Percentiles rank a stretch among this genome's conserved stretches.
Conservation (phyloP, 2,329 filamentous ascomycete species). For the Fulvia fulva region DNA sequence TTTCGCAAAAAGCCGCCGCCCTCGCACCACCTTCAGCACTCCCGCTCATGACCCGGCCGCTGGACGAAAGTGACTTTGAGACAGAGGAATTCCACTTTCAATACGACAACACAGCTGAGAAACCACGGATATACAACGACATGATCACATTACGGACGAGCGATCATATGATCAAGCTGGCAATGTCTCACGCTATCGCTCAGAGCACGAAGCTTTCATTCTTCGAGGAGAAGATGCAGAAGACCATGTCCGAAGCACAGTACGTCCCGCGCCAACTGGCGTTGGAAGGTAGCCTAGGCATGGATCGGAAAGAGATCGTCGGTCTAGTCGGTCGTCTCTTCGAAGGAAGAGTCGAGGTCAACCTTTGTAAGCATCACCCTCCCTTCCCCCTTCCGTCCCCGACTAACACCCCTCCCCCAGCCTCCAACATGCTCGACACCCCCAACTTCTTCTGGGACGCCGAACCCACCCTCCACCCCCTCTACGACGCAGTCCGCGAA, state of each 20-base stretch:
- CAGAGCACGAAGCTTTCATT: conserved; percentile 95
- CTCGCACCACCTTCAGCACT: conserved; percentile 43
- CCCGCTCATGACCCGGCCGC: conserved; percentile 70
- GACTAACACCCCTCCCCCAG: conserved; percentile 42
- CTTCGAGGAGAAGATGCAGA: conserved; percentile 93
- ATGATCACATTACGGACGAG: conserved; percentile 96
- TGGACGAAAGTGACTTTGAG: conserved; percentile 88
- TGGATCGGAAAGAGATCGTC: conserved; percentile 88
- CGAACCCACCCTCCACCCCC: conserved; percentile 87
- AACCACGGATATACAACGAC: conserved; percentile 93
- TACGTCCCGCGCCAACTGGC: conserved; percentile 86
- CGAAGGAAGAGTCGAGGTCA: conserved; percentile 92
- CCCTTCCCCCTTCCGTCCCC: neutral
- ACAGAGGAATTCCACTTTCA: conserved; percentile 99
- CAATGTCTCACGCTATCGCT: conserved; percentile 94
- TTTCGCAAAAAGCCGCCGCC: conserved; percentile 27
- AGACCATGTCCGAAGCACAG: conserved; percentile 90
- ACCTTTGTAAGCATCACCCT: conserved; percentile 72
- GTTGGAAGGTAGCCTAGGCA: conserved; percentile 81
- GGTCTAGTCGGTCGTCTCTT: conserved; percentile 87
- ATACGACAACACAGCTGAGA: conserved; percentile 80
- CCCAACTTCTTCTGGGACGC: conserved; percentile 99
- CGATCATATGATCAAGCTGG: conserved; percentile 98
- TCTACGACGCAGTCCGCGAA: conserved; percentile 91
- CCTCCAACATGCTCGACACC: conserved; percentile 91